Conservation (phyloP, 768 basidiomycete genomes). For the Termitomyces sp. region DNA sequence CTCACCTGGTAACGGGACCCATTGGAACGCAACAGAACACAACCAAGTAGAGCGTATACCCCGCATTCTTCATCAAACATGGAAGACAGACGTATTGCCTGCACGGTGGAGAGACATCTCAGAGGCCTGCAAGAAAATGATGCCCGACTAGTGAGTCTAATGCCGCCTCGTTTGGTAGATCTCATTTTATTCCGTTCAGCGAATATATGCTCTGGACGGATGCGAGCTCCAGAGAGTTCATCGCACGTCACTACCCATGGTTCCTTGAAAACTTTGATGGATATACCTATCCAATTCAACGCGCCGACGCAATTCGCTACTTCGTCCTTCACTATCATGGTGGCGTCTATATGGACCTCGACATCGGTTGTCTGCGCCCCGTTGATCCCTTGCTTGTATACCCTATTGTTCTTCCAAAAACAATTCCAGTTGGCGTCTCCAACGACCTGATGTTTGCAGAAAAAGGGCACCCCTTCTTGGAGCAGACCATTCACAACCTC, state of each 20-base stretch:
- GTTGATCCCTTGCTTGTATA: conserved; percentile 83
- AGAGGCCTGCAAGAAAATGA: conserved; percentile 82
- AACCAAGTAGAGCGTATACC: conserved; percentile 74
- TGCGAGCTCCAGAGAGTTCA: conserved; percentile 82
- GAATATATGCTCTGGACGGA: conserved; percentile 99
- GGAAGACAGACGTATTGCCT: conserved; percentile 90
- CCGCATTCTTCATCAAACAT: conserved; percentile 95
- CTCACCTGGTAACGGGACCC: conserved; percentile 44
- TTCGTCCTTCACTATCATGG: conserved; percentile 96
- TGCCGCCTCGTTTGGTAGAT: conserved; percentile 8
- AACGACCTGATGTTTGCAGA: conserved; percentile 96
- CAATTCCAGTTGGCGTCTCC: conserved; percentile 94
- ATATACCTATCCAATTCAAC: conserved; percentile 89
- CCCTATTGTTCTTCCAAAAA: conserved; percentile 88
- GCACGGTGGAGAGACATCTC: conserved; percentile 76
- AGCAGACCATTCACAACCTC: conserved; percentile 89
- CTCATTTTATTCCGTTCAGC: conserved; percentile 37
- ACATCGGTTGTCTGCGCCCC: conserved; percentile 87
- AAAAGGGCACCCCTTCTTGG: conserved; percentile 82
- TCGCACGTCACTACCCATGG: conserved; percentile 83
- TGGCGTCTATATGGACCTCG: conserved; percentile 93
- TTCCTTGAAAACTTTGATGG: conserved; percentile 91
- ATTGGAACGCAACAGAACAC: conserved; percentile 61
- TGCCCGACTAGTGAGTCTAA: conserved; percentile 88
- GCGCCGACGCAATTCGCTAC: conserved; percentile 97